These are phyloP conservation scores for Claviceps digitariae DNA, from an alignment of 2,329 filamentous ascomycete species.

Conservation along the genomic window DNA sequence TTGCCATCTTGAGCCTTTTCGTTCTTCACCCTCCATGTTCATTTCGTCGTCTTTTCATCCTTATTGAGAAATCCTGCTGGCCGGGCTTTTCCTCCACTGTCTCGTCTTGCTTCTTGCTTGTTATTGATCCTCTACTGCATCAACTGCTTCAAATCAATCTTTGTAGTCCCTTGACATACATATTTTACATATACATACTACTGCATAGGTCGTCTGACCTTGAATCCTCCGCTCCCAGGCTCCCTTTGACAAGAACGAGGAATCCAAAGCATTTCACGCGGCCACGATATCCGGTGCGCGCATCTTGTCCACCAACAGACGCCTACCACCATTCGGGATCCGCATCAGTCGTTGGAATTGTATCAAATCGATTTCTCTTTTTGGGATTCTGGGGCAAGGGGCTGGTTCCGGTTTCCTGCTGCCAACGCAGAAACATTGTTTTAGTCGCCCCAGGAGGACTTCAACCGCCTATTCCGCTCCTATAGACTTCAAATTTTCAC, in stretches of 20 bases:
- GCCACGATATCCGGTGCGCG: background rate
- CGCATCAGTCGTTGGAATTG: background rate
- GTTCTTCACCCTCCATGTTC: background rate
- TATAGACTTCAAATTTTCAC: background rate
- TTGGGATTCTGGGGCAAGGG: background rate
- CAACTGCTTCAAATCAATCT: background rate
- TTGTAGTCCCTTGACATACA: background rate
- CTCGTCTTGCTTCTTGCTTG: background rate
- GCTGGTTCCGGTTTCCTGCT: background rate
- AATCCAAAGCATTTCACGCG: background rate
- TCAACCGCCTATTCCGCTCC: background rate
- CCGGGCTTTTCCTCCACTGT: background rate
- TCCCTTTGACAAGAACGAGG: background rate
- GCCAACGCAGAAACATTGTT: background rate
- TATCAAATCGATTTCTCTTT: background rate
- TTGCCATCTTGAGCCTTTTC: background rate
- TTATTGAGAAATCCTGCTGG: constrained; percentile 5
- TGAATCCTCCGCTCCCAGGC: background rate
- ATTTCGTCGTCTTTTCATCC: background rate
- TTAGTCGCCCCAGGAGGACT: background rate
- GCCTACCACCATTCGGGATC: background rate
- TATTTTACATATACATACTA: background rate
- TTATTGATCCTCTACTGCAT: background rate
- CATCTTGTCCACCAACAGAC: background rate
- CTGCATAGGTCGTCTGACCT: background rate